Conservation (phyloP, 306 rosid species). For the Canavalia gladiata region DNA sequence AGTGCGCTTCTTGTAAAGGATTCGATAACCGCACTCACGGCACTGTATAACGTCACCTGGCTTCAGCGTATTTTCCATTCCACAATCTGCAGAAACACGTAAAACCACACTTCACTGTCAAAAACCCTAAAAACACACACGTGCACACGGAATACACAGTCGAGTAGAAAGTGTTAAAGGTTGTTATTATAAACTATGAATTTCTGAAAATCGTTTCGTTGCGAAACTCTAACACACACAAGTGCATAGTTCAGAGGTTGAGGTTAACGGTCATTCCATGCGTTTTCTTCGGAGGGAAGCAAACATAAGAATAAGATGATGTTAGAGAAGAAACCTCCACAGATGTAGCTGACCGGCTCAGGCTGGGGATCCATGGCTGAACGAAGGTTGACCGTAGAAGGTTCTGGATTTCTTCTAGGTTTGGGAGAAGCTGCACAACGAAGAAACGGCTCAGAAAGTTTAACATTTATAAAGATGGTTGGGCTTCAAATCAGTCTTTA, state of each 20-base stretch:
- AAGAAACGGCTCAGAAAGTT: no score
- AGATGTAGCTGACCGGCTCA: conserved; percentile 47
- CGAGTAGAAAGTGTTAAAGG: neutral
- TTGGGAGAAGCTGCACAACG: neutral
- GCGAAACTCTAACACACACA: neutral
- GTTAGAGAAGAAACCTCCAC: conserved; percentile 34
- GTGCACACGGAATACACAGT: neutral
- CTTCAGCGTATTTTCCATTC: no score
- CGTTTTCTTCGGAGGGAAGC: no score
- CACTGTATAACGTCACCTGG: no score
- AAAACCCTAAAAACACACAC: neutral
- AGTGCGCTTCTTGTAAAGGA: no score
- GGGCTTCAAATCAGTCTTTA: neutral
- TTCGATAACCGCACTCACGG: no score
- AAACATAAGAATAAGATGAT: no score
- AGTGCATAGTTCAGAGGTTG: no score
- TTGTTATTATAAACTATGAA: neutral
- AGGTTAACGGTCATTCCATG: no score
- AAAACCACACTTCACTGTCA: no score
- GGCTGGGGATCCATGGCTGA: conserved; percentile 46
- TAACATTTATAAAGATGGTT: neutral
- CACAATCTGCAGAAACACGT: no score
- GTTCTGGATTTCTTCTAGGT: conserved; percentile 3
- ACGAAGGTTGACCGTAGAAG: neutral
- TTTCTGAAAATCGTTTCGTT: neutral